These are phyloP conservation scores for Streptanthus diversifolius DNA, from an alignment of 345 rosid genomes.

Conservation along the genomic window DNA sequence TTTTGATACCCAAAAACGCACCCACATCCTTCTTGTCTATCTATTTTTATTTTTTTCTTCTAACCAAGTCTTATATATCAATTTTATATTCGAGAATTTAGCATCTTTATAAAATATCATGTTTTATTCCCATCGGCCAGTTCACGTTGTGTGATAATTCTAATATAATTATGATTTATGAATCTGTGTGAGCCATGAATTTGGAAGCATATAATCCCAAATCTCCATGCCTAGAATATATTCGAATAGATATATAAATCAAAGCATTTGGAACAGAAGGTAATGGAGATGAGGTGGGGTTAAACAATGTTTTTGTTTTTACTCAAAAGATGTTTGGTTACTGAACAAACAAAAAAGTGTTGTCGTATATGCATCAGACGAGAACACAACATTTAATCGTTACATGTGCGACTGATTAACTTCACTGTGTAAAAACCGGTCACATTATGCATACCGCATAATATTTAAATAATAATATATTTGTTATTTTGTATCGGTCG, in stretches of 20 bases:
- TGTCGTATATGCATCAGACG: neutral
- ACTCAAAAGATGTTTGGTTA: too few relatives aligned
- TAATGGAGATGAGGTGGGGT: neutral
- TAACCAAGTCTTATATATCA: neutral
- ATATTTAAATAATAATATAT: too few relatives aligned
- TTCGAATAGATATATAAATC: conserved; percentile 1
- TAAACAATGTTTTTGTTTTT: neutral
- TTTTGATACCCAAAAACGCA: conserved; percentile 18
- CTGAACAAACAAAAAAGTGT: neutral
- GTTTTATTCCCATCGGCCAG: conserved; percentile 15
- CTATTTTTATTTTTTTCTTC: neutral
- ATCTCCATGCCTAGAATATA: conserved; percentile 3
- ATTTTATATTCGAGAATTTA: neutral
- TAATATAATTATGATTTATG: neutral
- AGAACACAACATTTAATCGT: neutral
- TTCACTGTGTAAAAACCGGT: neutral
- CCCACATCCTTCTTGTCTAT: conserved; percentile 17
- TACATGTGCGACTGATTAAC: neutral
- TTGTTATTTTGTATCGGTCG: too few relatives aligned
- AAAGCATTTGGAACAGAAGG: conserved; percentile 6
- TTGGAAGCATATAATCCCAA: conserved; percentile 7
- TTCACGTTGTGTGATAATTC: neutral
- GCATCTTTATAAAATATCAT: neutral
- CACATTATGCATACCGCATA: too few relatives aligned
- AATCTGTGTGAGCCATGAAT: conserved; percentile 9